Conservation (phyloP, 2,329 filamentous ascomycete genomes). For the Hypoxylon sp. region DNA sequence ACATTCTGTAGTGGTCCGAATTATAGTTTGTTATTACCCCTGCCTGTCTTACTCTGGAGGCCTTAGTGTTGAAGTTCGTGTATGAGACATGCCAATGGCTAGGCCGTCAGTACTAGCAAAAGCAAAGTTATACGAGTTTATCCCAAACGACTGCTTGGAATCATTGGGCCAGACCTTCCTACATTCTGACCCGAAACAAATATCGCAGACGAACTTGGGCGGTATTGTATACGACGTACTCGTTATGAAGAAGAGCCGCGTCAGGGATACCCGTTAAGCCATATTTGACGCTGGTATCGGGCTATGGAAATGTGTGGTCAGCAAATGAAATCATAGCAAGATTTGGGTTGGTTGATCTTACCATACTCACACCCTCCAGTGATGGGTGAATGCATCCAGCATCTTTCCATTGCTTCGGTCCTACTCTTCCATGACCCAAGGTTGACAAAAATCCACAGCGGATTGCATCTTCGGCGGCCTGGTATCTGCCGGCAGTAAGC, state of each 20-base stretch:
- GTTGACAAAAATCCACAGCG: slow-evolving; percentile 73
- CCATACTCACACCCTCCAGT: slow-evolving; percentile 78
- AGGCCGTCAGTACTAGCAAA: not conserved
- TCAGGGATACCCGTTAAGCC: slow-evolving; percentile 61
- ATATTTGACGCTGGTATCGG: slow-evolving; percentile 62
- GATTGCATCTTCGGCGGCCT: slow-evolving; percentile 75
- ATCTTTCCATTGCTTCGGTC: slow-evolving; percentile 81
- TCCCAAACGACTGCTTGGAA: not conserved
- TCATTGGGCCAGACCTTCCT: slow-evolving; percentile 38
- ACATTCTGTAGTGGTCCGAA: slow-evolving; percentile 22
- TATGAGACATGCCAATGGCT: not conserved
- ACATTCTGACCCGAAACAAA: slow-evolving; percentile 73
- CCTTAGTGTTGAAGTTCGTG: not conserved
- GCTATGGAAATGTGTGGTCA: slow-evolving; percentile 54
- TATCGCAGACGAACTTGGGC: slow-evolving; percentile 79
- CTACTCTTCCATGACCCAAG: slow-evolving; percentile 74
- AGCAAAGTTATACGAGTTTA: too few relatives aligned
- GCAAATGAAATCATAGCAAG: slow-evolving; percentile 5
- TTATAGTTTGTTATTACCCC: slow-evolving; percentile 26
- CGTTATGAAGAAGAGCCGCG: slow-evolving; percentile 74
- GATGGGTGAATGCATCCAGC: slow-evolving; percentile 73
- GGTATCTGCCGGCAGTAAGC: slow-evolving; percentile 68
- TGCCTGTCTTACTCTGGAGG: not conserved
- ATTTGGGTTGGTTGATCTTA: slow-evolving; percentile 55
- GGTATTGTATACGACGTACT: slow-evolving; percentile 79